Evolutionary conservation across 805 yeast species (phyloP).

Genomic region (Ogataea kodamae): DNA sequence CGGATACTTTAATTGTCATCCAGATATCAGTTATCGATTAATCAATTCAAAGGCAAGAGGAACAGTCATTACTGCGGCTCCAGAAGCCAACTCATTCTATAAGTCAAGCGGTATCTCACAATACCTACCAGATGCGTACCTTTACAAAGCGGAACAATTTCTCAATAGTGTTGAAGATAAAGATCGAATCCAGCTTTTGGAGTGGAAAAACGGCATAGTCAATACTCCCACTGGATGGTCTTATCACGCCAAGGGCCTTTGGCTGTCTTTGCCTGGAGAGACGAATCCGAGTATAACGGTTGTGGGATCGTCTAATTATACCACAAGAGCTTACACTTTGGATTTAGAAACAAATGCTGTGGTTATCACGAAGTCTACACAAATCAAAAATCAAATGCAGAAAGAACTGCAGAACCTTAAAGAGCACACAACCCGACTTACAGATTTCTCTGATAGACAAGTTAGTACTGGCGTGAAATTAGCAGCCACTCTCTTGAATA

Average conservation of each 20-base stretch:
- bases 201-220: conserved; percentile 87
- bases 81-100: conserved; percentile 91
- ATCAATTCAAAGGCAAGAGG: conserved; percentile 59
- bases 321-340: conserved; percentile 79
- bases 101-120: conserved; percentile 78
- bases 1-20: conserved; percentile 91
- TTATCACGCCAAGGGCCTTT: conserved; percentile 94
- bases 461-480: conserved; percentile 61
- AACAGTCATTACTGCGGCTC: conserved; percentile 83
- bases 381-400: conserved; percentile 53
- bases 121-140: conserved; percentile 82
- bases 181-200: conserved; percentile 54
- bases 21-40: conserved; percentile 60
- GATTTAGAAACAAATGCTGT: conserved; percentile 90
- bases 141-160: conserved; percentile 69
- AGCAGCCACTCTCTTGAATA: conserved; percentile 63
- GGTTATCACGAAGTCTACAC: conserved; percentile 63
- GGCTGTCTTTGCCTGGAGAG: conserved; percentile 66
- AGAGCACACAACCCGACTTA: conserved; percentile 48
- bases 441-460: conserved; percentile 51
- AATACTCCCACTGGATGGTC: conserved; percentile 90
- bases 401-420: conserved; percentile 61
- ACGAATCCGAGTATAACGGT: conserved; percentile 67
- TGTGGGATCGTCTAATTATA: conserved; percentile 91
- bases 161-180: conserved; percentile 36